phyloP scores from a whole-genome alignment of 331 rosid genomes.

The Pyracantha coccinea region DNA sequence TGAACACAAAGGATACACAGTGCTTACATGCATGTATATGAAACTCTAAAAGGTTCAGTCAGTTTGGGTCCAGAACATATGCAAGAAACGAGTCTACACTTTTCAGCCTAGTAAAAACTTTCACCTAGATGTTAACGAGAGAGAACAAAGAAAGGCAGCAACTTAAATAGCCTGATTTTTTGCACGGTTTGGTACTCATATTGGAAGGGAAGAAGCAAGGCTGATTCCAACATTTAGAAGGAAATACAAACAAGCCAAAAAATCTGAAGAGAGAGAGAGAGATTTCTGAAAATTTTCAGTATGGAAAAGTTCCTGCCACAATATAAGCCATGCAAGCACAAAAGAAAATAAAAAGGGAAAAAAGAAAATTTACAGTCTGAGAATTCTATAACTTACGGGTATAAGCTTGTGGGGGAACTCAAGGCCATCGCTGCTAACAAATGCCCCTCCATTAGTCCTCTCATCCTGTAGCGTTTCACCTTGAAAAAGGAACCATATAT shows the following conservation, averaged over 20 bases:
- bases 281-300: not conserved
- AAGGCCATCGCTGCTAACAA: constrained; percentile 70
- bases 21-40: not conserved
- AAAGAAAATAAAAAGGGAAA: not conserved
- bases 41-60: not conserved
- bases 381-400: constrained; percentile 50
- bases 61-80: not conserved
- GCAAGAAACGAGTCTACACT: not conserved
- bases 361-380: not conserved
- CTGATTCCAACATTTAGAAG: not conserved
- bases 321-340: not conserved
- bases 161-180: not conserved
- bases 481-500: constrained; percentile 4
- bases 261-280: not conserved
- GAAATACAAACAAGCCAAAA: not conserved
- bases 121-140: not conserved
- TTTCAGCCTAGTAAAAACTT: not conserved
- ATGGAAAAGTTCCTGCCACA: not conserved
- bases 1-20: constrained; percentile 6
- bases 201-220: not conserved
- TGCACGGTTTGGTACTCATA: not conserved
- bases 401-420: constrained; percentile 89
- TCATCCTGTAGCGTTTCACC: constrained; percentile 95
- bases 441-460: constrained; percentile 84
- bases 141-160: not conserved